Evolutionary conservation across 2,329 filamentous ascomycete genomes (phyloP), one percentile per base, ranked within the genome.

Genomic region (Colletotrichum cereale): DNA sequence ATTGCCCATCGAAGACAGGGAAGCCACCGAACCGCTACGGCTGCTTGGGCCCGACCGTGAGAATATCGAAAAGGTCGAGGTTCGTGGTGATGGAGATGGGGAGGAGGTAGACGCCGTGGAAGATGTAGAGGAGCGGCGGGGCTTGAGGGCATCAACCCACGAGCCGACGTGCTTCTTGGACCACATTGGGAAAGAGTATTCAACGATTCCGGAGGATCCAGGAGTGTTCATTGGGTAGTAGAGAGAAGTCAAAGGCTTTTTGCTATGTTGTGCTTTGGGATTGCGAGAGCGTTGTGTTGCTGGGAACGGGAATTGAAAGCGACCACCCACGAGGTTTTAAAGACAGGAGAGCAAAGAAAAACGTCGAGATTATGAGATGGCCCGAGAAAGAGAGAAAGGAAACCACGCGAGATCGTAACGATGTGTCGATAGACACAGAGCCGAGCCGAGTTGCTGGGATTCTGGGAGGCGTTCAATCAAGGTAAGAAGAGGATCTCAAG

Each of bases 81-180:
- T 11, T 38, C 67, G 38, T 10, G 61, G 38, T 26, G 67, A 68
- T 10, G 52, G 57, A 6, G 60, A 52, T 2, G 66, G 42, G 18
- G 61, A 62, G 16, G 60, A 50, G 8, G 61, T 50, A 21, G 63
- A 64, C 47, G 62, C 44, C 18, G 68, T 64, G 24, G 42, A 47
- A 26, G 48, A 55, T 58, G 50, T 57, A 29, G 68, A 69, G 34
- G 36, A 40, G 65, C 66, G 69, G 44, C 66, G 69, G 38, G 52
- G 38, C 53, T 69, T 72, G 53, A 72, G 61, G 47, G 69, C 58
- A 48, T 56, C 61, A 56, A 71, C 48, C 70, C 66, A 72, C 52
- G 56, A 64, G 29, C 70, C 61, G 67, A 60, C 60, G 55, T 68
- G 53, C 58, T 72, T 72, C 48, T 72, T 72, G 56, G 67, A 62